A percentile compares a stretch with the other conserved stretches of the same genome.
These are phyloP conservation scores for Apiotrichum mycotoxinovorans DNA, from an alignment of 1,284 basidiomycete species.

Conservation along the genomic window DNA sequence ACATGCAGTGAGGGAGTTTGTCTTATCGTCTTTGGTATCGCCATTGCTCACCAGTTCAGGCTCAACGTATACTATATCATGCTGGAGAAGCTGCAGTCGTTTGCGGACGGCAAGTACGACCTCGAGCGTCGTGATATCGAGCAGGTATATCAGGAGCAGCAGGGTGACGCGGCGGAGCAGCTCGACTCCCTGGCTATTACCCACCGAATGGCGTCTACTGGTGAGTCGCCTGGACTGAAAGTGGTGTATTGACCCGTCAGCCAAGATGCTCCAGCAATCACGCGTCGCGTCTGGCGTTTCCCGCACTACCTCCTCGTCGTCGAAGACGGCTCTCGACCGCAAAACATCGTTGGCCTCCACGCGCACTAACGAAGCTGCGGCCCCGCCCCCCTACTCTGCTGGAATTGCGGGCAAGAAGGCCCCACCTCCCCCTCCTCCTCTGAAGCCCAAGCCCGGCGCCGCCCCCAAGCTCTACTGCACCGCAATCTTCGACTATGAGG, in stretches of 20 bases:
- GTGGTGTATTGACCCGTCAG: conserved; percentile 3
- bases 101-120: conserved; percentile 81
- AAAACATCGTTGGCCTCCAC: conserved; percentile 49
- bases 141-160: conserved; percentile 70
- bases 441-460: conserved; percentile 69
- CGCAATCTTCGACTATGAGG: conserved; percentile 91
- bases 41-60: conserved; percentile 52
- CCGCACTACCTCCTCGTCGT: conserved; percentile 52
- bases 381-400: conserved; percentile 49
- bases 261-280: conserved; percentile 29
- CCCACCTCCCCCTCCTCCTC: conserved; percentile 80
- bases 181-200: conserved; percentile 74
- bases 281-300: conserved; percentile 8
- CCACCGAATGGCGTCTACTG: conserved; percentile 76
- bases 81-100: conserved; percentile 85
- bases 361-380: conserved; percentile 29
- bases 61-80: conserved; percentile 91
- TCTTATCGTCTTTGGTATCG: not conserved
- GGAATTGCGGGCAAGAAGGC: conserved; percentile 62
- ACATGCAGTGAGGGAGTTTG: conserved; percentile 97
- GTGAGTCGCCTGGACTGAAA: conserved; percentile 55
- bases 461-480: conserved; percentile 69
- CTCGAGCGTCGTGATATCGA: conserved; percentile 68
- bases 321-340: conserved; percentile 38
- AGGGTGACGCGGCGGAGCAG: conserved; percentile 70